Evolutionary conservation across 805 yeast species (phyloP).

Genomic region (Yarrowia sp.): DNA sequence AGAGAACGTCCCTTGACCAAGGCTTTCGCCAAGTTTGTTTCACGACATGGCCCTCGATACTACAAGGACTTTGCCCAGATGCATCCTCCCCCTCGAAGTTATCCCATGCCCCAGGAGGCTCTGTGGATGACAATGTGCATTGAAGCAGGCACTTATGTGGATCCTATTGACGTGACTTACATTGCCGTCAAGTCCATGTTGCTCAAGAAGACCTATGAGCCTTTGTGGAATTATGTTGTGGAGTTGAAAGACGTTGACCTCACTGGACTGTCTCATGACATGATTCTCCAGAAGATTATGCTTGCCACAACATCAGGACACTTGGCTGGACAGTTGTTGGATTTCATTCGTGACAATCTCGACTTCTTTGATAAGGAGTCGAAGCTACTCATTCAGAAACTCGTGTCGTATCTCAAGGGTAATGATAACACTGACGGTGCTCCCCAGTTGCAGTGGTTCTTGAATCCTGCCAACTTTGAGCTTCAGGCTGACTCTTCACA

Average conservation of each 20-base stretch:
- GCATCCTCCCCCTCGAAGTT: conserved; percentile 13
- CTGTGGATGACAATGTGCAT: conserved; percentile 8
- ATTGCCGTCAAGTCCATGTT: conserved; percentile 27
- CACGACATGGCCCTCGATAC: conserved; percentile 11
- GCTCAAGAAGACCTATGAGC: conserved; percentile 6
- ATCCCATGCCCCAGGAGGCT: conserved; percentile 29
- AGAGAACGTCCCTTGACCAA: not conserved
- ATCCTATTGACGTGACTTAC: conserved; percentile 11
- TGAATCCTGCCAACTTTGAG: conserved; percentile 18
- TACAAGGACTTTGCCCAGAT: conserved; percentile 15
- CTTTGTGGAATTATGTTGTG: conserved; percentile 4
- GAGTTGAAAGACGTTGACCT: conserved; percentile 15
- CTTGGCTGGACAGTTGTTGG: conserved; percentile 19
- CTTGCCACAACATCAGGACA: conserved; percentile 5
- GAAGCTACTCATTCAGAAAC: conserved; percentile 1
- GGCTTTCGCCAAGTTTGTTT: conserved; percentile 15
- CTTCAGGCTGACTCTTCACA: conserved; percentile 22
- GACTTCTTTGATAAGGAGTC: conserved; percentile 17
- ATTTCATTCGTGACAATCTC: conserved; percentile 7
- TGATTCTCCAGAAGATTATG: conserved; percentile 23
- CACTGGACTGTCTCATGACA: not conserved
- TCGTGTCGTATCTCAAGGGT: conserved; percentile 25
- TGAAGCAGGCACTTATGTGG: conserved; percentile 18
- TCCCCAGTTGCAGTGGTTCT: conserved; percentile 25
- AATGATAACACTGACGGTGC: conserved; percentile 6